A percentile compares a stretch with the other conserved stretches of the same genome.
Evolutionary conservation across 805 yeast species (phyloP).

Genomic region (Clavispora fructus): DNA sequence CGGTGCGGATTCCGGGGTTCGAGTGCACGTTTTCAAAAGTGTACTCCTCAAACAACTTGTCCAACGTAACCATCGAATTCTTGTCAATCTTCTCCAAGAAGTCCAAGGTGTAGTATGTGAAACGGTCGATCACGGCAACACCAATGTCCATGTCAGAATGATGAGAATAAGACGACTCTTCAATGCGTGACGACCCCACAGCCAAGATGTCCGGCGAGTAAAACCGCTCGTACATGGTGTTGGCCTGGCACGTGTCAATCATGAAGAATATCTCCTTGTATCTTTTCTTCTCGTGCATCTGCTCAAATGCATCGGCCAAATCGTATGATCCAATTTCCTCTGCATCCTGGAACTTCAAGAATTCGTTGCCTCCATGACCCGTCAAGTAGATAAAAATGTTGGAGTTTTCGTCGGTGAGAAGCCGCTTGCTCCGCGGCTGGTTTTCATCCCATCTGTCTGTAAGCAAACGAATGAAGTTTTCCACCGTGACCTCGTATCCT

Average conservation of each 20-base stretch:
- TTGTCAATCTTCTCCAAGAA: conserved; percentile 78
- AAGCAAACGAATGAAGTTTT: conserved; percentile 83
- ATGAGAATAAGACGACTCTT: conserved; percentile 90
- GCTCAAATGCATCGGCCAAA: conserved; percentile 94
- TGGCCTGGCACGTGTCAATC: conserved; percentile 99
- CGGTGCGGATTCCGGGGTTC: conserved; percentile 88
- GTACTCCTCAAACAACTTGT: conserved; percentile 80
- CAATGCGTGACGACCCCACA: conserved; percentile 84
- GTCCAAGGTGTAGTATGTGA: conserved; percentile 87
- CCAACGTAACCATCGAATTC: conserved; percentile 68
- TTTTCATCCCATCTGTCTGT: conserved; percentile 96
- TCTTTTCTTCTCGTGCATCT: conserved; percentile 93
- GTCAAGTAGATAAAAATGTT: conserved; percentile 93
- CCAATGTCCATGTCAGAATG: conserved; percentile 95
- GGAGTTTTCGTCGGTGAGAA: conserved; percentile 88
- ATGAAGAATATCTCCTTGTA: conserved; percentile 94
- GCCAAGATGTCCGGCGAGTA: conserved; percentile 90
- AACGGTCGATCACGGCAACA: conserved; percentile 95
- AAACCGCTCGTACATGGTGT: conserved; percentile 90
- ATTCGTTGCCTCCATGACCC: conserved; percentile 98
- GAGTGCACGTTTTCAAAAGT: conserved; percentile 84
- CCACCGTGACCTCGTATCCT: conserved; percentile 98
- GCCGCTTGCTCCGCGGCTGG: conserved; percentile 87
- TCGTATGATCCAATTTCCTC: conserved; percentile 95
- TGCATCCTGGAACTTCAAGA: conserved; percentile 95